Percentiles rank a stretch among this genome's conserved stretches.
phyloP scores from a whole-genome alignment of 2,329 filamentous ascomycete genomes.

The Neofusicoccum cordaticola region DNA sequence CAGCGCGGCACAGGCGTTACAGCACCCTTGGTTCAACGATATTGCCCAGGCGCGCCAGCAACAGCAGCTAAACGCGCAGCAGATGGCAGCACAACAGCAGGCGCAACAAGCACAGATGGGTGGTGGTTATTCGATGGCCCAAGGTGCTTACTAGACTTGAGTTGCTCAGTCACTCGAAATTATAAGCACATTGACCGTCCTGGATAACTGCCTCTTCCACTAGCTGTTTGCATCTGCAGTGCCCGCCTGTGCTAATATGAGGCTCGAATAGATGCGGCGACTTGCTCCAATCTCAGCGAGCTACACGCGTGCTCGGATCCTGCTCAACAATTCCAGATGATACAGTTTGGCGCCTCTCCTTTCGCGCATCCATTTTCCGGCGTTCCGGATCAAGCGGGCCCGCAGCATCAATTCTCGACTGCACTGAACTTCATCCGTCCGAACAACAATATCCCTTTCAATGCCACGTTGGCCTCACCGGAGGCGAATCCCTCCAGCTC shows the following conservation, averaged over 20 bases:
- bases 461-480: background rate
- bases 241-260: background rate
- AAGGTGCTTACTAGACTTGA: constrained; percentile 35
- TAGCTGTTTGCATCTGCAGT: background rate
- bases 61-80: constrained; percentile 33
- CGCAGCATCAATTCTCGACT: too few relatives aligned
- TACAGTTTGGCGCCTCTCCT: too few relatives aligned
- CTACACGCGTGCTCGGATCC: too few relatives aligned
- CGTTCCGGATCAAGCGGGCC: too few relatives aligned
- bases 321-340: too few relatives aligned
- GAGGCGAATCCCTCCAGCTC: background rate
- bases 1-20: constrained; percentile 79
- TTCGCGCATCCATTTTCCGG: too few relatives aligned
- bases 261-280: too few relatives aligned
- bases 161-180: background rate
- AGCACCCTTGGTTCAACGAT: constrained; percentile 90
- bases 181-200: background rate
- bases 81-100: constrained; percentile 34
- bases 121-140: constrained; percentile 33
- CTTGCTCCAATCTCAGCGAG: too few relatives aligned
- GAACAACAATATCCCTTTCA: background rate
- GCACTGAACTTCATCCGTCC: too few relatives aligned
- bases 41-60: constrained; percentile 38
- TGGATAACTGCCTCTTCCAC: background rate
- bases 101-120: constrained; percentile 38